phyloP scores from a whole-genome alignment of 2,329 filamentous ascomycete genomes.

The Aciculosporium take region DNA sequence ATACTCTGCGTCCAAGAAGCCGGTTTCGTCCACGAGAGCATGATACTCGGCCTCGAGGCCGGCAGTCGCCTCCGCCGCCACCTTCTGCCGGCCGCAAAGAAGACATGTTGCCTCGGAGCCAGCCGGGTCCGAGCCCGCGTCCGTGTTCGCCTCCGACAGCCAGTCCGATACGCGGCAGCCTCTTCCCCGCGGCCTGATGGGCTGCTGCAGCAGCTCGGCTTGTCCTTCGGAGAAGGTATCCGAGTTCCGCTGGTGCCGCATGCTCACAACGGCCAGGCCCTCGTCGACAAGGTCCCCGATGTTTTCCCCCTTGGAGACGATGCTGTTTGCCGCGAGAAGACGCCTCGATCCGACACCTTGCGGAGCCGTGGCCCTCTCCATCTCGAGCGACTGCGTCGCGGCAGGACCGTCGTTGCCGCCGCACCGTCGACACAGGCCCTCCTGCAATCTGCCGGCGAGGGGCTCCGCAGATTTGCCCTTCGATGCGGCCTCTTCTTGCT shows the following conservation, averaged over 20 bases:
- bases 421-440: not conserved
- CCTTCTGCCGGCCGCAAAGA: not conserved
- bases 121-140: not conserved
- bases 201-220: not conserved
- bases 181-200: not conserved
- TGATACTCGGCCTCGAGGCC: not conserved
- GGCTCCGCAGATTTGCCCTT: not conserved
- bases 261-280: not conserved
- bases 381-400: no score
- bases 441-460: not conserved
- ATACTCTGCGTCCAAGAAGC: not conserved
- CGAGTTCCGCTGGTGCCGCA: not conserved
- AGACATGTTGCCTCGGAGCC: not conserved
- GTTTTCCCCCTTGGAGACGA: not conserved
- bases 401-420: no score
- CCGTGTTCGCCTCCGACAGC: not conserved
- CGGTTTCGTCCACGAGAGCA: not conserved
- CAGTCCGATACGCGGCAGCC: not conserved
- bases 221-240: constrained; percentile 1
- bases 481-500: no score
- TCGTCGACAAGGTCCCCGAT: not conserved
- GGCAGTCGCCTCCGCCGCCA: no score
- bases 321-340: not conserved
- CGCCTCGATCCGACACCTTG: not conserved
- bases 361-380: no score